Base-by-base conservation (phyloP, 495 filamentous ascomycete genomes). In the Cercophora newfieldiana region DNA sequence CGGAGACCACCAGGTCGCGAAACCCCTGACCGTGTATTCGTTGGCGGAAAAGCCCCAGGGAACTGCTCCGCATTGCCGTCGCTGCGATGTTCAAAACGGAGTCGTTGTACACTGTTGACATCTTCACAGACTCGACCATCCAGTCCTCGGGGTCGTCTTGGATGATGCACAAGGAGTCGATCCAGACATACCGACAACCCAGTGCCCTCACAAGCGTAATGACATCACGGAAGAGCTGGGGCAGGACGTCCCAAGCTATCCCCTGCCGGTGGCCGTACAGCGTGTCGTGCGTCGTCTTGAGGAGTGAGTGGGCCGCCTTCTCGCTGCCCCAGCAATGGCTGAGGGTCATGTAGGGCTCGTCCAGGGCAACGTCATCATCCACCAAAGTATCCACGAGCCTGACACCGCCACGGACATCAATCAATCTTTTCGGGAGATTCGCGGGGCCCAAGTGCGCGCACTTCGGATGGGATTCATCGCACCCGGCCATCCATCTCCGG, bases 161-260 rank as follows among this genome's bases (percentile, higher is more conserved):
- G 16, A 74, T 70, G 30, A 63, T 63, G 50, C 61, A 63, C 6
- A 63, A 22, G 6, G 61, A 63, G 50, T 79, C 77, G 59, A 79
- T 79, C 77, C 77, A 79, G 18, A 79, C 29, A 57, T 78, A 79
- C 8, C 65, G 64, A 30, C 29, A 60, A 7, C 65, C 59, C 12
- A 69, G 5, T 0, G 65, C 59, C 2, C 64, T 14, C 1, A 65
- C 64, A 10, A 69, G 21, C 2, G 14, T 28, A 26, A 71, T 58
- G 16, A 33, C 44, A 7, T 71, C 69, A 6, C 47, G 51, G 7
- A 66, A 71, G 4, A 69, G 25, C 0, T 12, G 28, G 7, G 69
- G 67, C 19, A 71, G 47, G 8, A 18, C 3, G 4, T 56, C 54
- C 69, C 69, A 71, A 1, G 48, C 54, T 7, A 71, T 61, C 16